Evolutionary conservation across 257 asterid species (phyloP), one percentile per base, ranked within the genome.

Genomic region (Nicotiana attenuata): DNA sequence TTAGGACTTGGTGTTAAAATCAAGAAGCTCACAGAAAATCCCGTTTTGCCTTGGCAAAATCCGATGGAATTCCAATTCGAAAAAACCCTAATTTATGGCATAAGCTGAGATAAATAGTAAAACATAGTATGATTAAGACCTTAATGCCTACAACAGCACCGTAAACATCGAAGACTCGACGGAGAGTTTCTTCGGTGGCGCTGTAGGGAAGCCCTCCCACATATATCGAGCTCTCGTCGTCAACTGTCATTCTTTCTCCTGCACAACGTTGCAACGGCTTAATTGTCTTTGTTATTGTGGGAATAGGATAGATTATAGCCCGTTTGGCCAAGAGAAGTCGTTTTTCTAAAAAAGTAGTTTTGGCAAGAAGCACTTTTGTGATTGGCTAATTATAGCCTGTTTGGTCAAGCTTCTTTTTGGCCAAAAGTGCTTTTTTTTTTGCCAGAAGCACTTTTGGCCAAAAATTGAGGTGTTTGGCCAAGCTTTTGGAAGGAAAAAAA

Each of bases 161-260:
- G 83, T 84, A 94, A 8, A 83, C 55, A 85, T 88, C 71, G 83
- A 94, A 92, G 63, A 84, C 87, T 81, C 90, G 80, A 65, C 93
- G 92, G 80, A 94, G 92, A 81, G 81, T 85, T n/a, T 94, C 97
- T 79, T 91, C 97, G 45, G 88, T 79, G 81, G 90, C 81, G 69
- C 89, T 94, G 90, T 89, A 90, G 24, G 95, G 91, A 38, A 94
- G 90, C 1, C 94, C 93, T 31, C 98, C 97, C 19, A 93, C 94
- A 88, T 91, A 93, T 38, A 93, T 87, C 60, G 97, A 92, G 84
- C 92, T 87, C 63, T 86, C 84, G 81, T 90, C 97, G 86, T 94
- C 91, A 61, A 91, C 84, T 41, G 97, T 93, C 98, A 93, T 93
- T 78, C 66, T 31, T 19, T 19, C 24, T 56, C 24, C 63, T 56